A percentile compares a stretch with the other conserved stretches of the same genome.
These are phyloP conservation scores for Simplicillium aogashimaense DNA, from an alignment of 2,329 filamentous ascomycete genomes.

Conservation along the genomic window DNA sequence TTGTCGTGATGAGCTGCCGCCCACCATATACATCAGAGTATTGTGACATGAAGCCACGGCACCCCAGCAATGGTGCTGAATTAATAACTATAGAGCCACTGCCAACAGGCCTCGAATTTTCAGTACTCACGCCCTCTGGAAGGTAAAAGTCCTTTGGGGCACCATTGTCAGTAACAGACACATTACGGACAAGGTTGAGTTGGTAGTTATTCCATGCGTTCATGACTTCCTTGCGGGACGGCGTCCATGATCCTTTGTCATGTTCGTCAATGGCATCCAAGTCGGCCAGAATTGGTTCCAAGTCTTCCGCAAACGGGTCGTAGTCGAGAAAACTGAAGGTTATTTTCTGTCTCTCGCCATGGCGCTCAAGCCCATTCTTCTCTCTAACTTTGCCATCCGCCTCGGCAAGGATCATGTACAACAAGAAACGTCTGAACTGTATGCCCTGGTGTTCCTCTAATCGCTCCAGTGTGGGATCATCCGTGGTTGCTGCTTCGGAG, in stretches of 20 bases:
- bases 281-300: constrained; percentile 9
- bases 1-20: constrained; percentile 12
- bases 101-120: constrained; percentile 11
- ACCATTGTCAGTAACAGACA: constrained; percentile 6
- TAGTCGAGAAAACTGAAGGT: constrained; percentile 7
- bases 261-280: constrained; percentile 10
- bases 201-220: constrained; percentile 11
- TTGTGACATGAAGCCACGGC: constrained; percentile 10
- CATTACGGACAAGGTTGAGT: constrained; percentile 10
- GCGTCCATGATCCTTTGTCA: constrained; percentile 10
- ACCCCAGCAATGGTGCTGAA: constrained; percentile 10
- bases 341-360: constrained; percentile 1
- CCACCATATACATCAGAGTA: constrained; percentile 11
- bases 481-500: constrained; percentile 4
- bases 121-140: constrained; percentile 8
- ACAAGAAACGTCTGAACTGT: constrained; percentile 12
- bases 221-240: constrained; percentile 11
- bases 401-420: constrained; percentile 16
- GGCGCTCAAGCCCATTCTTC: constrained; percentile 16
- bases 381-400: constrained; percentile 22
- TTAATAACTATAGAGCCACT: constrained; percentile 7
- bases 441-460: constrained; percentile 7
- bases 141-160: constrained; percentile 11
- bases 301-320: constrained; percentile 11
- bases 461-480: constrained; percentile 4